phyloP scores from a whole-genome alignment of 768 basidiomycete species.

The Arthromyces matolae region DNA sequence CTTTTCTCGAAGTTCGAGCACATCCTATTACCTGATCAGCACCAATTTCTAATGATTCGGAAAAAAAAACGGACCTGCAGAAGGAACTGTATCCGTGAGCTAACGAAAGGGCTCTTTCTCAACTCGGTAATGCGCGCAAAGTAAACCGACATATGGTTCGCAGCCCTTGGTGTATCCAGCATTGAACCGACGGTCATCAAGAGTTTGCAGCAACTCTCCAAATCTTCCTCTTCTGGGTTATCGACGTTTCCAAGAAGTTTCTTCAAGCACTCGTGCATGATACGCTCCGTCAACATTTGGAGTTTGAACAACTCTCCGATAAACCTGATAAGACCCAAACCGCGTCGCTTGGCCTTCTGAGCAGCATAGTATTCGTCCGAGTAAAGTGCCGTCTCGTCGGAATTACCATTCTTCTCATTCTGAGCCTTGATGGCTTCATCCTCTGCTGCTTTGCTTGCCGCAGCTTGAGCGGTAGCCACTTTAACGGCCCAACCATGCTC shows the following conservation, averaged over 20 bases:
- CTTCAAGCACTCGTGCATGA: constrained; percentile 99
- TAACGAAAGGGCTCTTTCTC: constrained; percentile 67
- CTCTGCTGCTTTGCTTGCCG: constrained; percentile 78
- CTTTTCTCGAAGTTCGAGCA: constrained; percentile 82
- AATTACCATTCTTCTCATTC: constrained; percentile 52
- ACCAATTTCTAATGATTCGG: constrained; percentile 3
- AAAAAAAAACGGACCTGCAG: constrained; percentile 62
- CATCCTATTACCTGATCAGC: constrained; percentile 53
- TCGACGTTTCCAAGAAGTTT: constrained; percentile 91
- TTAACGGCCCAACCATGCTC: constrained; percentile 93
- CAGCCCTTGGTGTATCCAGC: constrained; percentile 79
- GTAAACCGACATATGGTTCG: constrained; percentile 88
- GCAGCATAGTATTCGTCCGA: constrained; percentile 96
- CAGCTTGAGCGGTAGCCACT: constrained; percentile 83
- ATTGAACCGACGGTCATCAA: constrained; percentile 82
- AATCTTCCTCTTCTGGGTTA: constrained; percentile 96
- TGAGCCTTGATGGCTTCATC: constrained; percentile 77
- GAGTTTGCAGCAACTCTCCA: constrained; percentile 93
- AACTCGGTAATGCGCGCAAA: constrained; percentile 88
- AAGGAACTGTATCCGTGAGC: constrained; percentile 92
- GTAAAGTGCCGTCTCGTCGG: constrained; percentile 72
- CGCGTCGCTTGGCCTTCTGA: constrained; percentile 95
- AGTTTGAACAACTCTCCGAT: constrained; percentile 98
- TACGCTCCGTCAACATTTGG: constrained; percentile 96
- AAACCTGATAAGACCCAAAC: constrained; percentile 95